Evolutionary conservation across 371 early-diverging fungal species (phyloP).

Genomic region (Rhizopus microsporus): DNA sequence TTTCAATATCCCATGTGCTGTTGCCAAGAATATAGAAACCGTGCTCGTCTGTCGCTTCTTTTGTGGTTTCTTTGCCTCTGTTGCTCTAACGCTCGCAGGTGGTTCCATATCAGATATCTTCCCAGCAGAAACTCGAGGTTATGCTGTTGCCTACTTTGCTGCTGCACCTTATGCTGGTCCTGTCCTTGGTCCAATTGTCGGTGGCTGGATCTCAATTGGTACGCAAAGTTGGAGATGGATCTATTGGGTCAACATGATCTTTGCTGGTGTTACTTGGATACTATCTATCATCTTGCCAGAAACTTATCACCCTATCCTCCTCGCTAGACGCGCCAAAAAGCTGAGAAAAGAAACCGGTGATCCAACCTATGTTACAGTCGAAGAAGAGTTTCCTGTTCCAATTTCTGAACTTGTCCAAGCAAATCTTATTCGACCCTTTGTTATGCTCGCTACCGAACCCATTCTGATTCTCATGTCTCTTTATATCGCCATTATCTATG

Average conservation of each 20-base stretch:
- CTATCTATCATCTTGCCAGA: slow-evolving; percentile 39
- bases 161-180: slow-evolving; percentile 52
- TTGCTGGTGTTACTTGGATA: slow-evolving; percentile 44
- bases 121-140: slow-evolving; percentile 36
- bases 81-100: slow-evolving; percentile 42
- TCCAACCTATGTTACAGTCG: slow-evolving; percentile 34
- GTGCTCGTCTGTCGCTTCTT: slow-evolving; percentile 47
- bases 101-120: slow-evolving; percentile 47
- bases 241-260: slow-evolving; percentile 51
- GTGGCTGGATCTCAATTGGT: slow-evolving; percentile 48
- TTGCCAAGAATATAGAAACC: slow-evolving; percentile 42
- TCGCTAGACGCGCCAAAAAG: slow-evolving; percentile 31
- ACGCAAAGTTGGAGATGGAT: slow-evolving; percentile 49
- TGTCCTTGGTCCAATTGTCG: slow-evolving; percentile 47
- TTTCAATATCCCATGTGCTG: slow-evolving; percentile 48
- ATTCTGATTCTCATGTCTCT: slow-evolving; percentile 42
- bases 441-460: slow-evolving; percentile 44
- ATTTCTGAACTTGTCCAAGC: slow-evolving; percentile 33
- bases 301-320: slow-evolving; percentile 43
- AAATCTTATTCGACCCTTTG: slow-evolving; percentile 39
- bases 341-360: slow-evolving; percentile 35
- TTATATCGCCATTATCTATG: slow-evolving; percentile 47
- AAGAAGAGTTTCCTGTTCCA: slow-evolving; percentile 38
- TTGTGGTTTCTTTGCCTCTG: slow-evolving; percentile 44
- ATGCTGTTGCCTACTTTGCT: slow-evolving; percentile 51